Evolutionary conservation across 169 alveolate species (phyloP).

Genomic region (Perkinsus marinus): DNA sequence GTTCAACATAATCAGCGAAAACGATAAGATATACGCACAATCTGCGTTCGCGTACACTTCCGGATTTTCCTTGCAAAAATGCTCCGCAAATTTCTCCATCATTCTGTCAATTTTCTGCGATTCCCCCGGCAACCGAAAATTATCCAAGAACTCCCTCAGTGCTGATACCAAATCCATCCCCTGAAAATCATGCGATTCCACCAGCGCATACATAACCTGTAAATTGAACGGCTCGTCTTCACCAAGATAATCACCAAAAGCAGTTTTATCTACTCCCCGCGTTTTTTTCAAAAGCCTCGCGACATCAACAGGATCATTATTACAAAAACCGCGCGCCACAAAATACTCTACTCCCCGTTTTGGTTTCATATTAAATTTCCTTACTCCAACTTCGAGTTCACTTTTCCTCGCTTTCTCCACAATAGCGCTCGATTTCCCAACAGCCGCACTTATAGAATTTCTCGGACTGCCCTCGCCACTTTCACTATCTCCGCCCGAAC

Average conservation of each 20-base stretch:
- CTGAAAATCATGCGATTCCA: constrained; percentile 29
- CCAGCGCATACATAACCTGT: constrained; percentile 2
- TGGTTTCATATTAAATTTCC: constrained; percentile 18
- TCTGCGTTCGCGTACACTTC: constrained; percentile 62
- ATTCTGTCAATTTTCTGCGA: constrained; percentile 80
- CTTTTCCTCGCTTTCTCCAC: constrained; percentile 3
- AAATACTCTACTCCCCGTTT: constrained; percentile 9
- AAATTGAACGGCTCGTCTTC: constrained; percentile 1
- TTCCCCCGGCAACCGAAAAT: constrained; percentile 85
- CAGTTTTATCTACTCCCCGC: constrained; percentile 28
- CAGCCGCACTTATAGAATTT: not conserved
- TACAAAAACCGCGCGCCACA: not conserved
- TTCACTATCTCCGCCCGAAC: not conserved
- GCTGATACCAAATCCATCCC: constrained; percentile 54
- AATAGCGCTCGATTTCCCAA: not conserved
- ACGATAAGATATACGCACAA: constrained; percentile 68
- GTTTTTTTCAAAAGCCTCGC: constrained; percentile 10
- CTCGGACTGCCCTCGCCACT: constrained; percentile 2
- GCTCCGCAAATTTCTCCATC: constrained; percentile 73
- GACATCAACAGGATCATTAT: not conserved
- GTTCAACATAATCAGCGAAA: constrained; percentile 75
- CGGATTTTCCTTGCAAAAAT: constrained; percentile 67
- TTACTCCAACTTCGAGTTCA: not conserved
- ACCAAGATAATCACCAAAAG: constrained; percentile 35
- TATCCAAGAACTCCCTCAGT: constrained; percentile 59